Base-by-base conservation (phyloP, 805 yeast species). In the Isabelozyma rhagii region DNA sequence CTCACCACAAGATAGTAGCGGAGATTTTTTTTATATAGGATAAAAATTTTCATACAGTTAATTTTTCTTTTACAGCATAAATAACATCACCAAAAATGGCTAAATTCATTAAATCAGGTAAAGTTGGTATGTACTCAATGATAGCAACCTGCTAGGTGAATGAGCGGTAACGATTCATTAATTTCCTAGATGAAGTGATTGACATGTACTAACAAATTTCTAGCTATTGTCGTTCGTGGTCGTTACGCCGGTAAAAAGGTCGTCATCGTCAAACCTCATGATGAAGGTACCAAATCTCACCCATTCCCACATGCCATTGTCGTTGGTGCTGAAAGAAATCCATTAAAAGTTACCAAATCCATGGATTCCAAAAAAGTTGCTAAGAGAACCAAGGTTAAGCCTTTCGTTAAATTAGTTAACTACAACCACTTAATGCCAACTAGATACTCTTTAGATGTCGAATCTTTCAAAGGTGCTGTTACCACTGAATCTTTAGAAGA, bases 221-320 rank as follows among this genome's bases (percentile, higher is more conserved):
- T 74, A 88, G 96, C 98, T 83, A 92, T 94, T 82, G 92, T 94
- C 78, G 96, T 92, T 79, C 93, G 98, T 80, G 99, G 99, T 74
- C 94, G 99, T 84, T 93, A 84, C 89, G 99, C 99, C 77, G 99
- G 99, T 84, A 93, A 92, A 89, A 94, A 94, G 88, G 99, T 94
- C 65, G 99, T 94, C 77, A 91, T 94, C 74, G 92, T 94, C 75
- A 91, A 89, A 81, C 94, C 97, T 67, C 96, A 89, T 77, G 98
- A 94, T 74, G 97, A 94, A 73, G 99, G 99, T 75, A 83, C 98
- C 82, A 94, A 94, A 83, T 75, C 94, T 61, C 97, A 93, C 84
- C 94, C 96, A 71, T 94, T 91, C 89, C 96, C 97, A 77, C 98
- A 94, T 72, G 99, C 99, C 75, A 84, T 94, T 69, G 99, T 94